Base-by-base conservation (phyloP, 345 rosid species). In the Erysimum cheiranthoides region DNA sequence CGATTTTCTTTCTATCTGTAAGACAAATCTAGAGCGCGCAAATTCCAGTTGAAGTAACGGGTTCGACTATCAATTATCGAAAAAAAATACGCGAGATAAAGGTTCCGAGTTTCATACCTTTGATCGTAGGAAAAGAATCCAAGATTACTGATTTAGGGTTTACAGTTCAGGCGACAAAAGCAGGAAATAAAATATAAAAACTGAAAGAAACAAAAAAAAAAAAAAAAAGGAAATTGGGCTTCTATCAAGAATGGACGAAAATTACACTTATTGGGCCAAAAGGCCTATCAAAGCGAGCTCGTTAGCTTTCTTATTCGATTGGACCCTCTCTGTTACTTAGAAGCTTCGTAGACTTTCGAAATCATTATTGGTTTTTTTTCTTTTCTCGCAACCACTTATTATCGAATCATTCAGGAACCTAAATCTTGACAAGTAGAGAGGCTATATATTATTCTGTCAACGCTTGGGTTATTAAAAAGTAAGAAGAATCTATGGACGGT, bases 141-240 rank as follows among this genome's bases (percentile, higher is more conserved):
- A 68, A n/a, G 46, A 25, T 13, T 68, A 52, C 49, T 50, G 57
- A 68, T 31, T 76, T 76, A 76, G 79, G 79, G 79, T 61, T 68
- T 51, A 61, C 50, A 35, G 10, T 5, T 5, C 10, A 47, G 46
- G n/a, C 36, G 28, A 59, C 47, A 5, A 17, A 35, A 59, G 8
- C 46, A 7, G 51, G 17, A 10, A 21, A 21, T 0, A 6, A 43
- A n/a, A 6, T 12, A n/a, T n/a, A n/a, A n/a, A n/a, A n/a, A n/a
- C n/a, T 4, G 1, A 9, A 21, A 16, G 3, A 4, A 11, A 18
- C 0, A 7, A 3, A 10, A 16, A 4, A 4, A 11, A 18, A 1
- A 12, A 3, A n/a, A 10, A 25, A 11, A 8, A 38, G 11, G 21
- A 27, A 47, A 50, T 14, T 46, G 53, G 60, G 73, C 71, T 43